phyloP scores from a whole-genome alignment of 306 rosid genomes.

The Prunus dulcis region DNA sequence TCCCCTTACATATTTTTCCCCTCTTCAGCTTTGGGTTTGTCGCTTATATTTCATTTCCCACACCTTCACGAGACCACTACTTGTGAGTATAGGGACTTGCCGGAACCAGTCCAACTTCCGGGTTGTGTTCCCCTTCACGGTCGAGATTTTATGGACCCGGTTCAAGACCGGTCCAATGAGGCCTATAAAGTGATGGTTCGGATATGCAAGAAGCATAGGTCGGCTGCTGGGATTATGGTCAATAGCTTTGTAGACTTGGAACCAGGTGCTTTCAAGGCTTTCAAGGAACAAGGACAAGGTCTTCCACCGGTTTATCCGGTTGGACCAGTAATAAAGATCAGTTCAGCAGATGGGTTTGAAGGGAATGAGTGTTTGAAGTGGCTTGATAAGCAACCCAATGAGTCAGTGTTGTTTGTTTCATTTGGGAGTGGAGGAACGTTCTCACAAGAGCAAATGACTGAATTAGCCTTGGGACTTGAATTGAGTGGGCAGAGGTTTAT shows the following conservation, averaged over 20 bases:
- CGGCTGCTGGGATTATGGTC: constrained; percentile 10
- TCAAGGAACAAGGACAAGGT: neutral
- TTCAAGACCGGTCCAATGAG: constrained; percentile 13
- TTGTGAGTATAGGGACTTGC: constrained; percentile 7
- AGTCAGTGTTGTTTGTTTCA: constrained; percentile 8
- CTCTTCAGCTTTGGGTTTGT: neutral
- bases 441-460: constrained; percentile 4
- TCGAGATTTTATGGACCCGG: neutral
- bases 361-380: constrained; percentile 20
- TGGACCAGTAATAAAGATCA: constrained; percentile 15
- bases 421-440: neutral
- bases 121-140: constrained; percentile 29
- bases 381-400: constrained; percentile 11
- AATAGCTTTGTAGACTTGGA: constrained; percentile 25
- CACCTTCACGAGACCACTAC: constrained; percentile 13
- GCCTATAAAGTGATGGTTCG: neutral
- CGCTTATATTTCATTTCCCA: neutral
- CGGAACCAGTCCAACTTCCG: constrained; percentile 18
- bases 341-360: neutral
- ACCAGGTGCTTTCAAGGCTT: constrained; percentile 21
- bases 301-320: constrained; percentile 12
- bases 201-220: neutral
- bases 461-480: constrained; percentile 20
- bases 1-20: constrained; percentile 16
- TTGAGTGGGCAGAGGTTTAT: constrained; percentile 11